Percentiles rank a stretch among this genome's conserved stretches.
phyloP scores from a whole-genome alignment of 257 asterid genomes.

The Verbascum thapsus region DNA sequence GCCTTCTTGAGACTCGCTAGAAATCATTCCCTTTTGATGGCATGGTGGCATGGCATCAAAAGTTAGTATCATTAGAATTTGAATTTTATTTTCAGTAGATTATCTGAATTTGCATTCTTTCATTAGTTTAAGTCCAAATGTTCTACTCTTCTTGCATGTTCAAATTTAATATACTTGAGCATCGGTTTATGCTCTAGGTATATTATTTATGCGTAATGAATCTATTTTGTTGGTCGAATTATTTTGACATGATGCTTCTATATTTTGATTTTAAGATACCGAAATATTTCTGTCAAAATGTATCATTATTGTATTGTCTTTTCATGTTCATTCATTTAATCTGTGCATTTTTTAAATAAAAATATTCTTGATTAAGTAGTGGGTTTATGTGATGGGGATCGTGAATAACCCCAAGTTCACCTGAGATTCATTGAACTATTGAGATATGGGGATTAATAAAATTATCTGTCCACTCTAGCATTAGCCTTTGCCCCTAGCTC shows the following conservation, averaged over 20 bases:
- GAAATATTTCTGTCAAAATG: slow-evolving; percentile 13
- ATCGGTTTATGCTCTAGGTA: slow-evolving; percentile 28
- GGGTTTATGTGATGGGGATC: background rate
- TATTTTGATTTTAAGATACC: slow-evolving; percentile 19
- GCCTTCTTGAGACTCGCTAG: too few relatives aligned
- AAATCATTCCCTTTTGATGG: slow-evolving; percentile 7
- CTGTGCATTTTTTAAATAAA: background rate
- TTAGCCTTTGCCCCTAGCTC: slow-evolving; percentile 1
- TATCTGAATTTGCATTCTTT: slow-evolving; percentile 31
- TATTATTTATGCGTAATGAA: slow-evolving; percentile 6
- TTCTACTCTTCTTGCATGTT: slow-evolving; percentile 17
- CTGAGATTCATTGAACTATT: background rate
- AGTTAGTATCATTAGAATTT: background rate
- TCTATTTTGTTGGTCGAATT: slow-evolving; percentile 27
- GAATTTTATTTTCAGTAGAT: background rate
- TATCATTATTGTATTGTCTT: slow-evolving; percentile 9
- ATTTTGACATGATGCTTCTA: background rate
- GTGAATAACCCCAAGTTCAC: slow-evolving; percentile 23
- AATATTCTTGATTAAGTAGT: slow-evolving; percentile 13
- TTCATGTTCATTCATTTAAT: slow-evolving; percentile 12
- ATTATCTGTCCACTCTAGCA: background rate
- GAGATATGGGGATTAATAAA: slow-evolving; percentile 8
- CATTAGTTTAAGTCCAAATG: slow-evolving; percentile 20
- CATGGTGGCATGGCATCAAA: slow-evolving; percentile 13
- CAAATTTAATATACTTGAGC: slow-evolving; percentile 20